Conservation (phyloP, 2,329 filamentous ascomycete species). For the Epichloe typhina region DNA sequence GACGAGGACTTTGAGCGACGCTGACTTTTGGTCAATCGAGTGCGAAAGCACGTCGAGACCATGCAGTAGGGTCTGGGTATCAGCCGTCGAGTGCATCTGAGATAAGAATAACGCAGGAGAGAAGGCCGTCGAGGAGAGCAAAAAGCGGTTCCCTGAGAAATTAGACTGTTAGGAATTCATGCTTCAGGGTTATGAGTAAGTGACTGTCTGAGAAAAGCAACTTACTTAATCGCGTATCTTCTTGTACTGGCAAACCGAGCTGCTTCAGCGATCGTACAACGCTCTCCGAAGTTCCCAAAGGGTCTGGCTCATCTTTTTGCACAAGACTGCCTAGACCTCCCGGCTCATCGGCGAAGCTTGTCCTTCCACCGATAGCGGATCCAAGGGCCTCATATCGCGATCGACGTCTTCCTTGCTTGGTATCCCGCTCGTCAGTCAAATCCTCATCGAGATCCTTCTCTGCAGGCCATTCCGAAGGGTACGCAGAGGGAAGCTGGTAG, state of each 20-base stretch:
- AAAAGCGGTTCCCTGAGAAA: conserved; percentile 66
- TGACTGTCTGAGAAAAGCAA: conserved; percentile 11
- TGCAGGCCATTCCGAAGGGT: conserved; percentile 73
- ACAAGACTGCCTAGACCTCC: conserved; percentile 59
- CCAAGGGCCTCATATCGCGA: conserved; percentile 80
- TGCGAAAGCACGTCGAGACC: conserved; percentile 77
- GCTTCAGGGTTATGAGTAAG: conserved; percentile 1
- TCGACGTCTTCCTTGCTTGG: conserved; percentile 45
- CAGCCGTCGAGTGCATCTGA: conserved; percentile 76
- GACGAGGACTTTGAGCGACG: conserved; percentile 87
- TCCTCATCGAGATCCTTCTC: conserved; percentile 61
- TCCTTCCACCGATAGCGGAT: conserved; percentile 53
- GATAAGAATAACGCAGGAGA: conserved; percentile 85
- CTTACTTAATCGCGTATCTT: conserved; percentile 65
- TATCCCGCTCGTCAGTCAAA: conserved; percentile 42
- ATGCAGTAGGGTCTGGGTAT: conserved; percentile 65
- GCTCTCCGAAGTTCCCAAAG: conserved; percentile 75
- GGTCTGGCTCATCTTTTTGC: conserved; percentile 85
- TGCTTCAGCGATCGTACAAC: conserved; percentile 70
- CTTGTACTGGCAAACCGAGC: conserved; percentile 67
- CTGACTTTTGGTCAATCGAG: conserved; percentile 96
- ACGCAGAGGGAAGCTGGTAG: conserved; percentile 74
- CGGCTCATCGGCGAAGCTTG: conserved; percentile 28
- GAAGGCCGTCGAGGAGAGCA: conserved; percentile 91
- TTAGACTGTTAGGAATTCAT: conserved; percentile 8